Conservation (phyloP, 306 rosid species). For the Sophora flavescens region DNA sequence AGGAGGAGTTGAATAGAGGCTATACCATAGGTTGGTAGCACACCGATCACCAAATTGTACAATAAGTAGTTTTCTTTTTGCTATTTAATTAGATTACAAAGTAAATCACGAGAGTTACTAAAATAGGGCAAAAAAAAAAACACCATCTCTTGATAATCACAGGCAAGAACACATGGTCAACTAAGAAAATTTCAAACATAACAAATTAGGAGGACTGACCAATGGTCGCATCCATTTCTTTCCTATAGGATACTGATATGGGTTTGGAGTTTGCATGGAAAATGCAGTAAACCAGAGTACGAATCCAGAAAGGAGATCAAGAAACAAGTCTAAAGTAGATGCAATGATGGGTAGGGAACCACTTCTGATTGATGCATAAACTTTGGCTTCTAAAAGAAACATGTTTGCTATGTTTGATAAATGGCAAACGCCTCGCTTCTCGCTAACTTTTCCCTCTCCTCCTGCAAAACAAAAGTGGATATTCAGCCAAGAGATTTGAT, state of each 20-base stretch:
- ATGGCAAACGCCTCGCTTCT: conserved; percentile 92
- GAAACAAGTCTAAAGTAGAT: conserved; percentile 95
- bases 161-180: conserved; percentile 19
- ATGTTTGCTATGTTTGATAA: conserved; percentile 91
- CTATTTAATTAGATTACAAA: conserved; percentile 1
- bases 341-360: conserved; percentile 97
- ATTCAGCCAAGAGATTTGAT: conserved; percentile 41
- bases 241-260: conserved; percentile 97
- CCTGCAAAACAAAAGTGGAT: conserved; percentile 58
- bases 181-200: background rate
- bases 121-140: conserved; percentile 18
- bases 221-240: conserved; percentile 96
- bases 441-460: conserved; percentile 85
- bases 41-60: background rate
- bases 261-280: conserved; percentile 98
- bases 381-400: conserved; percentile 91
- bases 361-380: conserved; percentile 89
- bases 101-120: background rate
- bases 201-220: conserved; percentile 62
- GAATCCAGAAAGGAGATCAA: conserved; percentile 96
- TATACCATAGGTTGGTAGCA: no score
- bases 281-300: conserved; percentile 99
- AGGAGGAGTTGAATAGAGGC: no score
- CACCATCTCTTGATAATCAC: background rate
- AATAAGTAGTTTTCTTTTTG: background rate